Conservation (phyloP, 2,329 filamentous ascomycete species). For the Neonectria magnoliae region DNA sequence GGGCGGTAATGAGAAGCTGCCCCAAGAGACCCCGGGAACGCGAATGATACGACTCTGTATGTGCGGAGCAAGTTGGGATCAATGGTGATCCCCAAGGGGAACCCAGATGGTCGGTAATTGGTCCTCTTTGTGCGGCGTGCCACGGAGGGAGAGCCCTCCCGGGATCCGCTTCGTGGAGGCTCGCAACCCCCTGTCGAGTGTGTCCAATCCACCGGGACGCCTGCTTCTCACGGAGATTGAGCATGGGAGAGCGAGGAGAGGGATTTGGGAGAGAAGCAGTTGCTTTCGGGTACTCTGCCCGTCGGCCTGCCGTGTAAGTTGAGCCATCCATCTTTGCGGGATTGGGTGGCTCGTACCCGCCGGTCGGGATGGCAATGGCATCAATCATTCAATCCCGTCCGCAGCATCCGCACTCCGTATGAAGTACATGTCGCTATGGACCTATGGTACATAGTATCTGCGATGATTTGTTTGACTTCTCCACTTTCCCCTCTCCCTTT, state of each 20-base stretch:
- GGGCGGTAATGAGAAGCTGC: constrained; percentile 5
- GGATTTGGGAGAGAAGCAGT: too few species aligned
- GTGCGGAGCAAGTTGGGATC: constrained; percentile 1
- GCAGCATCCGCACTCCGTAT: not conserved
- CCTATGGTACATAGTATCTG: too few species aligned
- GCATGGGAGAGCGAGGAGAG: too few species aligned
- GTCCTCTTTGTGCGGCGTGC: not conserved
- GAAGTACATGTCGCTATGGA: too few species aligned
- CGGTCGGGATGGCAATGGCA: not conserved
- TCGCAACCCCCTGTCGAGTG: not conserved
- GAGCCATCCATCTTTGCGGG: not conserved
- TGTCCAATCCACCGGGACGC: not conserved
- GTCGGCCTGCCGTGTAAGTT: not conserved
- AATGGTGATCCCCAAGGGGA: constrained; percentile 5
- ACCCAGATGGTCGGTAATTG: constrained; percentile 14
- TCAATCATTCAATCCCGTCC: not conserved
- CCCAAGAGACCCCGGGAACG: not conserved
- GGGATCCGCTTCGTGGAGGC: not conserved
- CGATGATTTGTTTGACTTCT: too few species aligned
- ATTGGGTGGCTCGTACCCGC: not conserved
- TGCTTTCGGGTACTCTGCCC: too few species aligned
- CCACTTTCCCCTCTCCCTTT: not conserved
- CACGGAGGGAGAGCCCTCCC: not conserved
- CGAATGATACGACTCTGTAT: constrained; percentile 8
- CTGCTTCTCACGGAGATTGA: not conserved